Conservation (phyloP, 2,329 filamentous ascomycete species). For the Paraconiothyrium sp. region DNA sequence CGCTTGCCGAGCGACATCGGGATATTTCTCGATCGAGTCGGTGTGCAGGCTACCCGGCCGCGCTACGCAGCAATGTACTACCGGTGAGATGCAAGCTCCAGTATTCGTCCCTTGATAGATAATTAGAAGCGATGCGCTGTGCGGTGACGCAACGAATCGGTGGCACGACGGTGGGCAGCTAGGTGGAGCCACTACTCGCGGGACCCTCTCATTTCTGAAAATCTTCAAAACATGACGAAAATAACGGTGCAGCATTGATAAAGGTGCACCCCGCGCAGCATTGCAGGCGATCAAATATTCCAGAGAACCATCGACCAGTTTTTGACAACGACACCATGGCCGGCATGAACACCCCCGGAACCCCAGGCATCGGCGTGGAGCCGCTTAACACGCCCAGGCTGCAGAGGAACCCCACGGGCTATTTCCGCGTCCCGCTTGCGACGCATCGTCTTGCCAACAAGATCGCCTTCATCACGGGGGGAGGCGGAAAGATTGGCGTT, state of each 20-base stretch:
- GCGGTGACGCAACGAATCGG: conserved; percentile 19
- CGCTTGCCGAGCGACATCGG: not conserved
- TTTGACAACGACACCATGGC: not conserved
- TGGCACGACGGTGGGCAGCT: conserved; percentile 17
- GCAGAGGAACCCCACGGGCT: conserved; percentile 17
- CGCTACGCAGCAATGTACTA: conserved; percentile 8
- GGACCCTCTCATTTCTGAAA: conserved; percentile 7
- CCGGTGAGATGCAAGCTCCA: conserved; percentile 9
- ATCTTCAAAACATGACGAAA: conserved; percentile 15
- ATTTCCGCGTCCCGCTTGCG: conserved; percentile 35
- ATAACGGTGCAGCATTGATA: conserved; percentile 2
- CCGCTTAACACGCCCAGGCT: conserved; percentile 38
- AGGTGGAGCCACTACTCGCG: conserved; percentile 18
- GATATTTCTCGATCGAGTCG: not conserved
- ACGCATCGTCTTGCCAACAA: conserved; percentile 43
- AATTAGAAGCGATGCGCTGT: not conserved
- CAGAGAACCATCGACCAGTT: not conserved
- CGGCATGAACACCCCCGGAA: conserved; percentile 12
- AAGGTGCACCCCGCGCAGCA: conserved; percentile 5
- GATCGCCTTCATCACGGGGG: conserved; percentile 47
- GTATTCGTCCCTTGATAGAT: not conserved
- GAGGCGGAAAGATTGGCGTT: conserved; percentile 44
- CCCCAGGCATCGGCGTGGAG: conserved; percentile 13
- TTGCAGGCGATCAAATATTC: not conserved
- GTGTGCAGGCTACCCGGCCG: conserved; percentile 10